A percentile compares a stretch with the other conserved stretches of the same genome.
These are phyloP conservation scores for Schwanniomyces vanrijiae DNA, from an alignment of 805 yeast genomes.

Conservation along the genomic window DNA sequence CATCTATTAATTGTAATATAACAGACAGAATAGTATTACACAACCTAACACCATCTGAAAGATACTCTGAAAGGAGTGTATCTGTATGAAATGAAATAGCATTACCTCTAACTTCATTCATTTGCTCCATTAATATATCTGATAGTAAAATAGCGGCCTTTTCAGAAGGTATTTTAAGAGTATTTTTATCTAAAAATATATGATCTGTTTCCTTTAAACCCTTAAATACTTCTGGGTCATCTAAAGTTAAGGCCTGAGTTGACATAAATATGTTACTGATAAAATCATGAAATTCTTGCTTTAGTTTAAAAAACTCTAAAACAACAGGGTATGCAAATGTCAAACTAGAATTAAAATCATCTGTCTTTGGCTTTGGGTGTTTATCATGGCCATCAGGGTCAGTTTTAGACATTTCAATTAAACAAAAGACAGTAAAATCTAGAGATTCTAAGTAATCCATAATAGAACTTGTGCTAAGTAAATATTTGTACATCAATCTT, in stretches of 20 bases:
- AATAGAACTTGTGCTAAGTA: slow-evolving; percentile 49
- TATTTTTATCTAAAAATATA: slow-evolving; percentile 38
- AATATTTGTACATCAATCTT: slow-evolving; percentile 51
- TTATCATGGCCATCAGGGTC: neutral
- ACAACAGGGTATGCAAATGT: slow-evolving; percentile 51
- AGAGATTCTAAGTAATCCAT: slow-evolving; percentile 58
- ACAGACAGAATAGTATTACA: slow-evolving; percentile 36
- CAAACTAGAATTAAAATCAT: slow-evolving; percentile 17
- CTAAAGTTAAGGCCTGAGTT: slow-evolving; percentile 66
- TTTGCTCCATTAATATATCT: slow-evolving; percentile 46
- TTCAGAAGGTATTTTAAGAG: slow-evolving; percentile 43
- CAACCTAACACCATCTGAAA: slow-evolving; percentile 34
- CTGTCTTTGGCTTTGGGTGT: neutral
- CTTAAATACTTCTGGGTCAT: slow-evolving; percentile 73
- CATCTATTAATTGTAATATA: slow-evolving; percentile 63
- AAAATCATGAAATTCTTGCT: slow-evolving; percentile 68
- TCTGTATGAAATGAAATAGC: slow-evolving; percentile 41
- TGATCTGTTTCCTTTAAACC: slow-evolving; percentile 59
- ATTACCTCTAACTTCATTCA: slow-evolving; percentile 31
- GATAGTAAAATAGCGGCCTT: slow-evolving; percentile 50
- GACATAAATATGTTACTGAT: slow-evolving; percentile 61
- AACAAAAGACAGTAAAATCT: slow-evolving; percentile 57
- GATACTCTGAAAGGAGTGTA: slow-evolving; percentile 36
- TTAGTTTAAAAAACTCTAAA: slow-evolving; percentile 71
- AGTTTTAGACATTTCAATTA: slow-evolving; percentile 28